Base-by-base conservation (phyloP, 2,329 filamentous ascomycete genomes). In the Aspergillus japonicus region DNA sequence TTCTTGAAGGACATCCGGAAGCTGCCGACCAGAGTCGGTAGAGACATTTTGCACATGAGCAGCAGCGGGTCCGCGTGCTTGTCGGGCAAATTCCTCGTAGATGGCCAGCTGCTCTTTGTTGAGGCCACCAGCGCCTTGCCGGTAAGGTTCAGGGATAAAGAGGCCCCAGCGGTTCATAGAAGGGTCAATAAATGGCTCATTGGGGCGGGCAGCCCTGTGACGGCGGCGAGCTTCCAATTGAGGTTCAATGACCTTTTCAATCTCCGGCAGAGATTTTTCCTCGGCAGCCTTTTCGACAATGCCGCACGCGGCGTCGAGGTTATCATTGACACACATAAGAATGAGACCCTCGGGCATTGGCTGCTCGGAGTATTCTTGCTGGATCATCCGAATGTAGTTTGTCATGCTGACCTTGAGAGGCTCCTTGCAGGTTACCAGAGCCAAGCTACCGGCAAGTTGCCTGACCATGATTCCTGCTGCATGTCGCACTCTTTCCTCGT, bases 271-370 rank as follows among this genome's bases (percentile, higher is more conserved):
- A 10, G 95, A 95, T 62, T 94, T 90, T 70, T 96, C 91, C 74
- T 98, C 94, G 3, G 95, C 96, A 55, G 95, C 93, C 75, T 95
- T 92, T 76, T 99, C 95, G 50, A 99, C 96, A 63, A 97, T 91
- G 68, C 86, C 89, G 72, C 95, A 98, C 50, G 96, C 94, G 47
- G 92, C 84, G 68, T 99, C 95, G 31, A 99, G 84, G 73, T 99
- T 99, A 65, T 96, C 94, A 74, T 98, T 99, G 62, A 99, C 94
- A 76, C 96, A 98, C 91, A 99, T 97, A 58, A 98, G 86, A 62
- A 99, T 95, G 33, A 95, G 91, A 6, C 95, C 95, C 77, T 99
- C 95, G 0, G 95, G 92, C 62, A 99, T 84, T 16, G 91, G 90
- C 68, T 89, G 86, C 56, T 87, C 83, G 2, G 83, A 83, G 47